Evolutionary conservation across 768 basidiomycete species (phyloP).

Genomic region (Lactarius hatsudake): DNA sequence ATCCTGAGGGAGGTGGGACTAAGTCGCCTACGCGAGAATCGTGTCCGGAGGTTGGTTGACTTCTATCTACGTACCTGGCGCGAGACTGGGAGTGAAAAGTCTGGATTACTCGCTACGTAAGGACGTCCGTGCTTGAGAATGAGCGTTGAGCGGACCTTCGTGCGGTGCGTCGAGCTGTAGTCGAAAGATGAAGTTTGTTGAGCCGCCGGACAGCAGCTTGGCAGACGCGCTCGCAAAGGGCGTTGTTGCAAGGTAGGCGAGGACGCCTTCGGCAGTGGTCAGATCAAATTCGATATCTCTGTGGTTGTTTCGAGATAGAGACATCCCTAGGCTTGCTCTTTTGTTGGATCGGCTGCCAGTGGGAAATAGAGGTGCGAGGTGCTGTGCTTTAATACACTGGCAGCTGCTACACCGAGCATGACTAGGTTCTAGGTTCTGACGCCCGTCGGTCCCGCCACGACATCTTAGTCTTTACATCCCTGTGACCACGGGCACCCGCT

Average conservation of each 20-base stretch:
- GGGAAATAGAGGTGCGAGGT: not conserved
- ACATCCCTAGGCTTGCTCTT: not conserved
- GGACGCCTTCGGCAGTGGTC: slow-evolving; percentile 34
- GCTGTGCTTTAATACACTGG: not conserved
- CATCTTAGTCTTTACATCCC: too few species aligned
- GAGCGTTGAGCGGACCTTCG: slow-evolving; percentile 44
- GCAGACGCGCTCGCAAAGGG: slow-evolving; percentile 45
- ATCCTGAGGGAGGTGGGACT: slow-evolving; percentile 28
- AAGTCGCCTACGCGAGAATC: not conserved
- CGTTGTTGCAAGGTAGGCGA: slow-evolving; percentile 46
- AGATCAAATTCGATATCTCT: slow-evolving; percentile 29
- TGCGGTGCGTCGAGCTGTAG: slow-evolving; percentile 42
- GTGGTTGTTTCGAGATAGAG: not conserved
- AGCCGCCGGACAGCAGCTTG: slow-evolving; percentile 48
- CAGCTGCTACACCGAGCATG: not conserved
- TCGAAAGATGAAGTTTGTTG: slow-evolving; percentile 55
- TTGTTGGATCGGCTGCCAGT: not conserved
- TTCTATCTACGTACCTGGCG: slow-evolving; percentile 47
- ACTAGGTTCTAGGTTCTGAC: not conserved
- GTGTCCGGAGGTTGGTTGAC: not conserved
- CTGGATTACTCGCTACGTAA: slow-evolving; percentile 25
- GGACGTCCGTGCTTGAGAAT: slow-evolving; percentile 59
- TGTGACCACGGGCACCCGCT: too few species aligned
- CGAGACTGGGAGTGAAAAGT: slow-evolving; percentile 39
- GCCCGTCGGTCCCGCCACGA: not conserved